phyloP scores from a whole-genome alignment of 129 eudicot genomes.

The Gnaphalium uliginosum region DNA sequence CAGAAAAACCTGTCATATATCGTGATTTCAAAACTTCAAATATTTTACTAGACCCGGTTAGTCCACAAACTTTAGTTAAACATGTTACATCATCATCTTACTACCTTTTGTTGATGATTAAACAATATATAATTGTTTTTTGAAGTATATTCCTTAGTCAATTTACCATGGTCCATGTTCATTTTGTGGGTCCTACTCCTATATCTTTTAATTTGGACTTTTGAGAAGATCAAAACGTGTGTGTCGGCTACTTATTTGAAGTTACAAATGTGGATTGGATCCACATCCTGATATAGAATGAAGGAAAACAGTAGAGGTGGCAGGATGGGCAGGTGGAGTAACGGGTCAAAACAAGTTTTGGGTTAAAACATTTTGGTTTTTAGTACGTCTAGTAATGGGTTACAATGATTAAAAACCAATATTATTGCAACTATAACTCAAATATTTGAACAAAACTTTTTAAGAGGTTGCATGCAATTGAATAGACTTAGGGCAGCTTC shows the following conservation, averaged over 20 bases:
- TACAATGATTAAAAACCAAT: not conserved
- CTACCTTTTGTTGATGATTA: not conserved
- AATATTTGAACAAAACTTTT: not conserved
- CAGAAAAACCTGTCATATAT: slow-evolving; percentile 88
- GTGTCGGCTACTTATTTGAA: not conserved
- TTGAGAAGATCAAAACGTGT: not conserved
- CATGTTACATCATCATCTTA: slow-evolving; percentile 3
- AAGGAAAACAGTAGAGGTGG: not conserved
- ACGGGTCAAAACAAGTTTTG: not conserved
- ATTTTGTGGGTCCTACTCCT: not conserved
- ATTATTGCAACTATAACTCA: not conserved
- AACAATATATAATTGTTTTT: not conserved
- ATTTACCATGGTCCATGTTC: not conserved
- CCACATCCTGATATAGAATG: not conserved
- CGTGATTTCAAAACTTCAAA: slow-evolving; percentile 96
- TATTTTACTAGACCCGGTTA: slow-evolving; percentile 82
- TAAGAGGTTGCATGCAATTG: not conserved
- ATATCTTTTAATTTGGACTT: not conserved
- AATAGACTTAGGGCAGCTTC: not conserved
- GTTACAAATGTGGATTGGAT: not conserved
- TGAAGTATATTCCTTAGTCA: not conserved
- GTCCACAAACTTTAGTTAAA: slow-evolving; percentile 25
- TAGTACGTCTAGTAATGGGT: not conserved
- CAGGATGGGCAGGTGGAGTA: not conserved
- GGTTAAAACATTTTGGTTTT: not conserved